Base-by-base conservation (phyloP, 2,329 filamentous ascomycete genomes). In the Balansia obtecta region DNA sequence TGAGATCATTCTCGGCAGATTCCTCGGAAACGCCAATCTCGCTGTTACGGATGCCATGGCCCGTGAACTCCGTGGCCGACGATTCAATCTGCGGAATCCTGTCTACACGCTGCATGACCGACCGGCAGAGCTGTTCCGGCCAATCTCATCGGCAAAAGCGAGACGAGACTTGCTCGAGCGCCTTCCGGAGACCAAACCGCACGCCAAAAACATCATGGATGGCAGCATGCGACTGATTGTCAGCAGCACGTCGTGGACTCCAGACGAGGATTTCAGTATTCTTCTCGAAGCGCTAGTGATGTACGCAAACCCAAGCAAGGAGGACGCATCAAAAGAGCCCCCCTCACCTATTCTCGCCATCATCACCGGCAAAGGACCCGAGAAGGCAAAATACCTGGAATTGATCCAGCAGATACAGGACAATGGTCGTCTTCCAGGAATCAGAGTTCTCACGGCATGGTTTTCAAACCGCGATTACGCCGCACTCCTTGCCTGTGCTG, bases 211-310 rank as follows among this genome's bases (percentile, higher is more conserved):
- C 48, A 78, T 91, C 33, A 61, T 79, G 20, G 68, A 72, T 15
- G 77, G 79, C 5, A 71, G 71, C 9, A 77, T 79, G 49, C 81
- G 77, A 32, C 74, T 98, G 2, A 69, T 98, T 8, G 87, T 97
- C 38, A 95, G 88, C 68, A 93, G 89, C 52, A 98, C 93, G 0
- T 96, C 90, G 11, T 98, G 93, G 93, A 98, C 93, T 0, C 80
- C 89, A 0, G 93, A 98, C 61, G 93, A 98, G 65, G 91, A 98
- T 66, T 97, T 98, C 64, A 83, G 82, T 1, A 68, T 98, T 4
- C 76, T 98, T 2, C 83, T 98, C 4, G 82, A 89, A 47, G 90
- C 89, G 0, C 73, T 98, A 0, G 81, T 87, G 11, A 66, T 70
- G 8, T 96, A 96, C 62, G 86, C 86, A 1, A 68, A 71, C 39